Percentiles rank a stretch among this genome's conserved stretches.
Conservation (phyloP, 192 early-diverging fungal genomes). For the Backusella westeae region DNA sequence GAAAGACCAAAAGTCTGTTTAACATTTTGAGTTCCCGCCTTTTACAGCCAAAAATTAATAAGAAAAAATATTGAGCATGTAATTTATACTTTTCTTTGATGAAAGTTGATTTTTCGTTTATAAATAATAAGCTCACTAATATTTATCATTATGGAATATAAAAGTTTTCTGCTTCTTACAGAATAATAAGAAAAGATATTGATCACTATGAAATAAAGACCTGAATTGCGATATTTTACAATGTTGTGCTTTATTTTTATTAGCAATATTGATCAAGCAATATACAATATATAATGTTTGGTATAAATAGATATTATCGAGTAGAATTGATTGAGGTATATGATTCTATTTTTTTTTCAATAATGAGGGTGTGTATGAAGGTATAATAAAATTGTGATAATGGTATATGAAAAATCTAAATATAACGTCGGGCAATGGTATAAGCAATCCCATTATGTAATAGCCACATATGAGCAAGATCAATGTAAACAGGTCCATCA, state of each 20-base stretch:
- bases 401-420: background rate
- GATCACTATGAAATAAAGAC: background rate
- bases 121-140: no score
- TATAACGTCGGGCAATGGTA: background rate
- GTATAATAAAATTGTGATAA: background rate
- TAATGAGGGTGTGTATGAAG: background rate
- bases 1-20: background rate
- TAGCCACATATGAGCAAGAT: background rate
- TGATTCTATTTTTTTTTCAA: background rate
- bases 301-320: background rate
- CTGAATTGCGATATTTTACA: background rate
- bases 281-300: background rate
- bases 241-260: background rate
- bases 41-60: background rate
- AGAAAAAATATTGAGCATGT: background rate
- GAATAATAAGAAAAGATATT: background rate
- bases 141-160: no score
- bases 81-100: no score
- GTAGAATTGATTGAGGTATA: background rate
- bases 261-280: background rate
- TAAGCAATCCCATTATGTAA: background rate
- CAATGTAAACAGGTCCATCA: background rate
- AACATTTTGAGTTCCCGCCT: background rate
- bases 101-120: no score
- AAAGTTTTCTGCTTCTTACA: background rate